Conservation (phyloP, 2,329 filamentous ascomycete genomes). For the Fusarium pseudoanthophilum region DNA sequence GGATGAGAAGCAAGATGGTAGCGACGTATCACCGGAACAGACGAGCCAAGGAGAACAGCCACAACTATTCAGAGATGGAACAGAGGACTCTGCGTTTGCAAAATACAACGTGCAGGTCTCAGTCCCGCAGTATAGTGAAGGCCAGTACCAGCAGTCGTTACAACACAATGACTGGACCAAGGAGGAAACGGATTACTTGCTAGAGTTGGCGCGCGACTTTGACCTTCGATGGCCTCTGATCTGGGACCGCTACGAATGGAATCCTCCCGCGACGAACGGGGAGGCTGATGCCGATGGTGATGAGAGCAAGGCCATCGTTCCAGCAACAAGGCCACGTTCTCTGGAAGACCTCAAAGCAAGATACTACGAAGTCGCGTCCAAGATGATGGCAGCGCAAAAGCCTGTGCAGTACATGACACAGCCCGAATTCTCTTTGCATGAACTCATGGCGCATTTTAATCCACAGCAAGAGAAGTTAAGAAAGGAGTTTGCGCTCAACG, state of each 20-base stretch:
- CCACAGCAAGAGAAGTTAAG: slow-evolving; percentile 80
- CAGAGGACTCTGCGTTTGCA: slow-evolving; percentile 75
- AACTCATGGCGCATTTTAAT: slow-evolving; percentile 88
- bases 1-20: slow-evolving; percentile 56
- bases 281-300: slow-evolving; percentile 59
- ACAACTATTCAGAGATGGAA: slow-evolving; percentile 42
- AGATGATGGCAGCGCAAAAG: slow-evolving; percentile 82
- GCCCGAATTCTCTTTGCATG: slow-evolving; percentile 83
- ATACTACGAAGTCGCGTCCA: slow-evolving; percentile 88
- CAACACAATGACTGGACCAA: slow-evolving; percentile 84
- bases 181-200: slow-evolving; percentile 92
- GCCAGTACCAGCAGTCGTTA: slow-evolving; percentile 83
- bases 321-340: slow-evolving; percentile 67
- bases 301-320: slow-evolving; percentile 64
- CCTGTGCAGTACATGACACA: slow-evolving; percentile 88
- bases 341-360: slow-evolving; percentile 93
- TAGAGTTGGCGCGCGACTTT: slow-evolving; percentile 78
- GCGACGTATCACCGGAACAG: slow-evolving; percentile 45
- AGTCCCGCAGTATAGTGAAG: slow-evolving; percentile 84
- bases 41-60: slow-evolving; percentile 32
- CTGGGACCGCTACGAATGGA: slow-evolving; percentile 90
- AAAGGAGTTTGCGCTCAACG: slow-evolving; percentile 85
- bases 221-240: slow-evolving; percentile 92
- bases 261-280: slow-evolving; percentile 57
- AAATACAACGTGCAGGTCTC: slow-evolving; percentile 89